Evolutionary conservation across 2,329 filamentous ascomycete species (phyloP), one percentile per base, ranked within the genome.

Genomic region (Colletotrichum noveboracense): DNA sequence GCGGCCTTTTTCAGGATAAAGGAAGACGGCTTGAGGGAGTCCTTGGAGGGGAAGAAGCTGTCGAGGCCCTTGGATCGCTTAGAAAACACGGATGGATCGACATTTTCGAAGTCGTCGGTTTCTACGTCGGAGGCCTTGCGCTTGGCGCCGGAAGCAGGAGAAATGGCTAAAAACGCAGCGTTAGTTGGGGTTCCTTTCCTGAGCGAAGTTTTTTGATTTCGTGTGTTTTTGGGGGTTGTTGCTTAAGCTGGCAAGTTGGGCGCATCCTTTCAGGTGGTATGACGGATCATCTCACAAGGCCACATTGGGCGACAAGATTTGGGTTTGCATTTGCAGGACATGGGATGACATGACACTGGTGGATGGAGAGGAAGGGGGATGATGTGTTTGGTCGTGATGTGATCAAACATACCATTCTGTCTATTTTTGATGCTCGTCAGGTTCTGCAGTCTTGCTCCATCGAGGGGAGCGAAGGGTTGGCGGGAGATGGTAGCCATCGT

Each of bases 371-470:
- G 18, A 52, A 21, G 21, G 28, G 18, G 28, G 52, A 70, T 38
- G 60, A 21, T n/a, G 30, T 70, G 71, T 66, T 66, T 74, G 60
- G 65, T 66, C 36, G 65, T 61, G 52, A 6, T 10, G 67, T 52
- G 71, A 75, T 36, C 34, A 55, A 72, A 87, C 90, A 79, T 90
- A 93, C 92, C 90, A 88, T 93, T 93, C 82, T 96, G 94, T 84
- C 93, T 89, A 84, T 96, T 96, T 88, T 96, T 96, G 66, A 93
- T 86, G 85, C 92, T 95, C 30, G 92, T 93, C 80, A 96, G 87
- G 78, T 88, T 91, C 84, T 95, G 93, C 30, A 96, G 88, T 79
- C 94, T 91, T 72, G 92, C 87, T 79, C 89, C 89, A 82, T 94
- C 91, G 70, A 96, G 88, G 65, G 93, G 93, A 82, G 92, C 94